Conservation (phyloP, 2,329 filamentous ascomycete genomes). For the Ophidiomyces ophidiicola region DNA sequence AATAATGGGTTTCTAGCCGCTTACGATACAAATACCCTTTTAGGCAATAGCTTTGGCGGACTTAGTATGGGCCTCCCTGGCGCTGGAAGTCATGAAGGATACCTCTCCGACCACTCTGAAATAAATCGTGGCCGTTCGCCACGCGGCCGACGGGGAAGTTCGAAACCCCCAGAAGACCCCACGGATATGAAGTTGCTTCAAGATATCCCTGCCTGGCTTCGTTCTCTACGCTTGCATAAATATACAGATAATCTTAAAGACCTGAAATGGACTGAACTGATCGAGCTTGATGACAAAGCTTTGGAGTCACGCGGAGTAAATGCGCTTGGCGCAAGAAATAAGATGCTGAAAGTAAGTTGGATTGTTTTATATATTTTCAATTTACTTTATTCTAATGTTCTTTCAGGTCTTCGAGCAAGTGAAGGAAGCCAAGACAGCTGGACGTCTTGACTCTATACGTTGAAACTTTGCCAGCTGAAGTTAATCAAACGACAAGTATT, state of each 20-base stretch:
- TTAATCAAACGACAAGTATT: too few species aligned
- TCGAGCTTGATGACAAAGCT: conserved; percentile 85
- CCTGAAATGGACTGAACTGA: conserved; percentile 85
- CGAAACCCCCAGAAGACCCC: conserved; percentile 94
- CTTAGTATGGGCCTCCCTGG: conserved; percentile 62
- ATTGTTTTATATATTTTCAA: neutral
- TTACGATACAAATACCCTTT: conserved; percentile 61
- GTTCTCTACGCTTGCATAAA: conserved; percentile 90
- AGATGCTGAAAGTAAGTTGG: conserved; percentile 75
- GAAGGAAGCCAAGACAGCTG: conserved; percentile 63
- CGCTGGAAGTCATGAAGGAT: conserved; percentile 63
- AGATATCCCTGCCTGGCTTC: conserved; percentile 91
- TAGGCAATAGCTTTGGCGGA: conserved; percentile 59
- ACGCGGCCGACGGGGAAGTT: conserved; percentile 81
- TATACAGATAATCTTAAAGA: conserved; percentile 98
- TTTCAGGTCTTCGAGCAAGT: conserved; percentile 83
- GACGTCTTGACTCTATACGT: conserved; percentile 48
- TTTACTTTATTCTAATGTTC: neutral
- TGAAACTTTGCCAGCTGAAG: too few species aligned
- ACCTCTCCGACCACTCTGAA: conserved; percentile 87
- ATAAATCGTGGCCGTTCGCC: conserved; percentile 83
- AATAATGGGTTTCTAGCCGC: conserved; percentile 89
- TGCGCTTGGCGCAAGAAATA: conserved; percentile 82
- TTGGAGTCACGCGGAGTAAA: conserved; percentile 89
- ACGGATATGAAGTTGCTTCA: conserved; percentile 81